phyloP scores from a whole-genome alignment of 75 land plant species.

The Isoetes taiwanensis region DNA sequence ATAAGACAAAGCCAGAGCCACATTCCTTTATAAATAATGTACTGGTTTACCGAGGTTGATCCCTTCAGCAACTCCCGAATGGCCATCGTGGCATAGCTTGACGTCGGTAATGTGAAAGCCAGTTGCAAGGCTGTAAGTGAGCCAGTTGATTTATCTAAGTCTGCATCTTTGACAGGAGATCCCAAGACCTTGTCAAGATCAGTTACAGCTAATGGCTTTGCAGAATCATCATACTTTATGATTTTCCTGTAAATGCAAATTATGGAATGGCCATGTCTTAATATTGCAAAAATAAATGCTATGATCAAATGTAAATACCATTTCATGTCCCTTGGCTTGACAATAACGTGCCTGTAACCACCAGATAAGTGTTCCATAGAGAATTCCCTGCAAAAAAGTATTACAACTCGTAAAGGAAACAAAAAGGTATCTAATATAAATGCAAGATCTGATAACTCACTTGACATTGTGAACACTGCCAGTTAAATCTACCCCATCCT shows the following conservation, averaged over 20 bases:
- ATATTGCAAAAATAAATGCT: neutral
- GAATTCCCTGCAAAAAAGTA: slow-evolving; percentile 54
- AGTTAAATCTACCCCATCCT: slow-evolving; percentile 65
- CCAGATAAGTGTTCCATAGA: slow-evolving; percentile 64
- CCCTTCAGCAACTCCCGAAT: slow-evolving; percentile 78
- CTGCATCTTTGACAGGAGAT: slow-evolving; percentile 5
- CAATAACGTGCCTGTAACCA: slow-evolving; percentile 65
- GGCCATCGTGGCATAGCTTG: slow-evolving; percentile 95
- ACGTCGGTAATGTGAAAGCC: slow-evolving; percentile 64
- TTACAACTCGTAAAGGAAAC: neutral
- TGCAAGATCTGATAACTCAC: slow-evolving; percentile 22
- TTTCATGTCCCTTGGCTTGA: slow-evolving; percentile 53
- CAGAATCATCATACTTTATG: slow-evolving; percentile 46
- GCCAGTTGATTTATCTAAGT: neutral
- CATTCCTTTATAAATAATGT: too few species aligned
- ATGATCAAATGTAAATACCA: slow-evolving; percentile 34
- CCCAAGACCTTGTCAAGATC: slow-evolving; percentile 46
- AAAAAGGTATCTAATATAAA: neutral
- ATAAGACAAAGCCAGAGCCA: too few species aligned
- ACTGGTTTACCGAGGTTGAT: slow-evolving; percentile 91
- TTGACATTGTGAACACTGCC: slow-evolving; percentile 61
- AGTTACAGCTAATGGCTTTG: slow-evolving; percentile 47
- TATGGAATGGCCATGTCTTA: neutral
- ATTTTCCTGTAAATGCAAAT: slow-evolving; percentile 48
- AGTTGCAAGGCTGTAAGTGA: slow-evolving; percentile 54